A percentile compares a stretch with the other conserved stretches of the same genome.
phyloP scores from a whole-genome alignment of 1,284 basidiomycete species.

The Heimioporus punctisporus region DNA sequence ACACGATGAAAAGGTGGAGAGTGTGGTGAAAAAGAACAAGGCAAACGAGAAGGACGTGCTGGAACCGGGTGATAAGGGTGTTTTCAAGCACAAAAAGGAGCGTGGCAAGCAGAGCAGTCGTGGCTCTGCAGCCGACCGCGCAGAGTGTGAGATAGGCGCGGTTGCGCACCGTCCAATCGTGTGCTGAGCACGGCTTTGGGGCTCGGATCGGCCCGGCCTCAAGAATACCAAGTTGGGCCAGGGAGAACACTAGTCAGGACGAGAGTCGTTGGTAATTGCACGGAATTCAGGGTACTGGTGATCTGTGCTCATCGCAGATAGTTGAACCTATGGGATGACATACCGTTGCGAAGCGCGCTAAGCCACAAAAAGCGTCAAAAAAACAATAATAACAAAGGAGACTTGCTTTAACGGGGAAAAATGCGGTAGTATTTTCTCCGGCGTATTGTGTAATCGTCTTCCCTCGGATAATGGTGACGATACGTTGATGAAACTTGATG shows the following conservation, averaged over 20 bases:
- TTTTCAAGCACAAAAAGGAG: too few relatives aligned
- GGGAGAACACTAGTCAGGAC: constrained; percentile 99
- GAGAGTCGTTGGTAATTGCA: constrained; percentile 81
- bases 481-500: constrained; percentile 72
- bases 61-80: too few relatives aligned
- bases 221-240: too few relatives aligned
- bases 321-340: constrained; percentile 87
- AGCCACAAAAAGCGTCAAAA: constrained; percentile 52
- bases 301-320: constrained; percentile 83
- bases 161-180: too few relatives aligned
- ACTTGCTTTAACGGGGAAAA: constrained; percentile 94
- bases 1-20: too few relatives aligned
- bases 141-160: too few relatives aligned
- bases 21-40: too few relatives aligned
- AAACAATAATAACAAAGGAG: background rate
- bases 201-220: too few relatives aligned
- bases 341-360: constrained; percentile 91
- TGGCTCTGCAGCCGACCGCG: too few relatives aligned
- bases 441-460: constrained; percentile 87
- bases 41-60: too few relatives aligned
- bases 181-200: too few relatives aligned
- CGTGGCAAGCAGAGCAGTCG: too few relatives aligned
- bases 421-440: constrained; percentile 71
- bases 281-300: constrained; percentile 95
- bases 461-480: constrained; percentile 76